Percentiles rank a stretch among this genome's conserved stretches.
phyloP scores from a whole-genome alignment of 805 yeast species.

The Wickerhamiella kurtzmanii region DNA sequence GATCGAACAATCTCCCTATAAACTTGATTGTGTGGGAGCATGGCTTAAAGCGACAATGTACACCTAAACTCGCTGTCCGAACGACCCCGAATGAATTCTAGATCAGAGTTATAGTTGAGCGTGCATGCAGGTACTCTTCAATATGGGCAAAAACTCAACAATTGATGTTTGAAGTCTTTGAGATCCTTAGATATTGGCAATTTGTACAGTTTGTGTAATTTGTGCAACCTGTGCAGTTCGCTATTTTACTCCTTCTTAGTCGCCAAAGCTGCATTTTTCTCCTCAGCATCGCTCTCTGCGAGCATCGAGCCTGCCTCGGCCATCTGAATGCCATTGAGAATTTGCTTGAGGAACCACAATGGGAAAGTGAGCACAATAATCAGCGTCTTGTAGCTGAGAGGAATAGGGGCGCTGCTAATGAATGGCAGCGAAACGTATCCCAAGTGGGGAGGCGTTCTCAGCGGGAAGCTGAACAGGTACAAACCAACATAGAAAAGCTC shows the following conservation, averaged over 20 bases:
- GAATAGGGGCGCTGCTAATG: constrained; percentile 18
- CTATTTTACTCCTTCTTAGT: neutral
- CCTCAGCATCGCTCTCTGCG: constrained; percentile 63
- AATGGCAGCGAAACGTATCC: constrained; percentile 17
- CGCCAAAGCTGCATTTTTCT: constrained; percentile 23
- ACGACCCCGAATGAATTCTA: too few relatives aligned
- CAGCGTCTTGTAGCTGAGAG: constrained; percentile 46
- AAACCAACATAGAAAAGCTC: constrained; percentile 86
- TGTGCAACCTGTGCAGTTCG: too few relatives aligned
- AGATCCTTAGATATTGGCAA: too few relatives aligned
- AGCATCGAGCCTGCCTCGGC: constrained; percentile 68
- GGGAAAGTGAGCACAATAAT: constrained; percentile 57
- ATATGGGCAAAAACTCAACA: too few relatives aligned
- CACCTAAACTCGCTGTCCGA: too few relatives aligned
- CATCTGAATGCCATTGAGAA: constrained; percentile 79
- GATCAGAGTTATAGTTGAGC: too few relatives aligned
- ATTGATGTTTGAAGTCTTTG: too few relatives aligned
- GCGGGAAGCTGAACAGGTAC: constrained; percentile 59
- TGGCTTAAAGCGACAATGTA: too few relatives aligned
- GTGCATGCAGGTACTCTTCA: too few relatives aligned
- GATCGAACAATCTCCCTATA: too few relatives aligned
- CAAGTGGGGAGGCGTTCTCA: constrained; percentile 30
- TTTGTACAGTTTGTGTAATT: too few relatives aligned
- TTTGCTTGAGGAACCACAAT: constrained; percentile 79
- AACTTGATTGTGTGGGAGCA: too few relatives aligned